A percentile compares a stretch with the other conserved stretches of the same genome.
phyloP scores from a whole-genome alignment of 768 basidiomycete genomes.

The Obba rivulosa region DNA sequence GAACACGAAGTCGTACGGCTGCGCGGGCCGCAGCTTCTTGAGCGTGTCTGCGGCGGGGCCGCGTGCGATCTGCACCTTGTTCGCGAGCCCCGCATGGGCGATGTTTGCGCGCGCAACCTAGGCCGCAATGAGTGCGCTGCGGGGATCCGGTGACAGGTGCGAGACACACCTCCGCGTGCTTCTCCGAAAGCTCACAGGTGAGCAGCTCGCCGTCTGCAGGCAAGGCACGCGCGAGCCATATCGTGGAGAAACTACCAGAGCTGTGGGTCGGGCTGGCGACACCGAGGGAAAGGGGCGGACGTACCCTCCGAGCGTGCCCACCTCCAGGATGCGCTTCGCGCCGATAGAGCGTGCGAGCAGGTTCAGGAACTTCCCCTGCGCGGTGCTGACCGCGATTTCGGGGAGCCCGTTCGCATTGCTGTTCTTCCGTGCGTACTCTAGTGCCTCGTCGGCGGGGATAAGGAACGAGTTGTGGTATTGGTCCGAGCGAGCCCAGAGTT shows the following conservation, averaged over 20 bases:
- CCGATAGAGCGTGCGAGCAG: constrained; percentile 44
- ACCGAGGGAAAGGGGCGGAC: background rate
- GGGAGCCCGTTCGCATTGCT: constrained; percentile 41
- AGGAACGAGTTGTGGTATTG: constrained; percentile 54
- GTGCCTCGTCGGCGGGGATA: constrained; percentile 34
- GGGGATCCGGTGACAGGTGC: background rate
- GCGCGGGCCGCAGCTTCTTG: constrained; percentile 38
- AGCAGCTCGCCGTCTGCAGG: constrained; percentile 45
- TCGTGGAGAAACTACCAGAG: constrained; percentile 27
- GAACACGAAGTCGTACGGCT: constrained; percentile 61
- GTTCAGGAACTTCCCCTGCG: constrained; percentile 55
- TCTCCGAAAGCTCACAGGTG: constrained; percentile 39
- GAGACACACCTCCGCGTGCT: constrained; percentile 38
- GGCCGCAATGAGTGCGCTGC: background rate
- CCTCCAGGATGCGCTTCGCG: constrained; percentile 56
- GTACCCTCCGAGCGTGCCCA: constrained; percentile 65
- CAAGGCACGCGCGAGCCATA: constrained; percentile 32
- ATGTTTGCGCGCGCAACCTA: constrained; percentile 59
- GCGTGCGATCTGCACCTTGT: constrained; percentile 43
- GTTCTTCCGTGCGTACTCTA: constrained; percentile 37
- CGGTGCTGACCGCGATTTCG: constrained; percentile 44
- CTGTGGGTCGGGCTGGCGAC: background rate
- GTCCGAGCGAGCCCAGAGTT: constrained; percentile 48
- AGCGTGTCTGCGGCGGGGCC: constrained; percentile 51
- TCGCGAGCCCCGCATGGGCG: constrained; percentile 43